Evolutionary conservation across 2,329 filamentous ascomycete genomes (phyloP), one percentile per base, ranked within the genome.

Genomic region (Magnaporthiopsis poae): DNA sequence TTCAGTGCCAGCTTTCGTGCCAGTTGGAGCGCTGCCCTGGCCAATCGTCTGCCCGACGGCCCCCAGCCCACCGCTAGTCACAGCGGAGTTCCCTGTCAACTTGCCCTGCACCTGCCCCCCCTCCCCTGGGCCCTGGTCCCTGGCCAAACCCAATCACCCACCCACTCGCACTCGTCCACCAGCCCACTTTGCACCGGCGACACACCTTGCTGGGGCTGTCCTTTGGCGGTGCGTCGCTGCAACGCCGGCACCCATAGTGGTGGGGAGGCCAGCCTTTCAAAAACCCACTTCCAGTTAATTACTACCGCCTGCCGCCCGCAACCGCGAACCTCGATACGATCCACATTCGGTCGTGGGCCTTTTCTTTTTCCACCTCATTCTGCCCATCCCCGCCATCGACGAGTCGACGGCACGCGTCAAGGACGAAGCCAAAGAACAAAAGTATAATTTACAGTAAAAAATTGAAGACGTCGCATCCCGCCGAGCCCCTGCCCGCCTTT

Each of bases 1-100:
- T 36, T 62, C 36, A 2, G 27, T 18, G 61, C 61, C 61, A 39
- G 61, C 61, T 36, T 62, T 62, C 15, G 27, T 7, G 61, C 61
- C 61, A 39, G 61, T 33, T 12, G 15, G 60, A 29, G 60, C 4
- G 60, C 60, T 25, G 13, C 60, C 60, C 46, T 56, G 21, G 46
- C 46, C 46, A 61, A 61, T 61, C 12, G 27, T 27, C 60, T 9
- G 13, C 46, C 46, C 46, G 46, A 21, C 21, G 21, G 46, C 46
- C 7, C 46, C 46, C 46, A 65, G 29, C 63, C 63, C 63, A 65
- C 63, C 52, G 46, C 46, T 61, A 60, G 63, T 60, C 52, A 29
- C 52, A 60, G 63, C n/a, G 7, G n/a, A 33, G 36, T 60, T 52
- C 63, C 63, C 63, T 65, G 63, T 65, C 63, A 65, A 59, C 46